Evolutionary conservation across 192 early-diverging fungal species (phyloP), one percentile per base, ranked within the genome.

Genomic region (Pilaira anomala): DNA sequence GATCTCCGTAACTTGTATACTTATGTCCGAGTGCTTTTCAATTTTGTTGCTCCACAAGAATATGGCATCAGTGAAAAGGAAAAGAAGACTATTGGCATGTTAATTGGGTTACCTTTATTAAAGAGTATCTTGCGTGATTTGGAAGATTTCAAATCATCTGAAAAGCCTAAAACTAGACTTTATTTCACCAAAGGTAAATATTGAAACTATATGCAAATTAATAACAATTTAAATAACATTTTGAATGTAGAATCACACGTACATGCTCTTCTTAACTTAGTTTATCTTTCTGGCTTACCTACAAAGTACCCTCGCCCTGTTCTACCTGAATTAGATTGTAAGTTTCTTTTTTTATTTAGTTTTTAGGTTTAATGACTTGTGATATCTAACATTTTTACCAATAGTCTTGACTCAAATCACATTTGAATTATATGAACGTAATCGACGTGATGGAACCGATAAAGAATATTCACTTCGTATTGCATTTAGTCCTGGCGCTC

Each of bases 371-470:
- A n/a, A n/a, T n/a, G n/a, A n/a, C n/a, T n/a, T n/a, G n/a, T n/a
- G n/a, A n/a, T n/a, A n/a, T n/a, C 30, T 24, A 29, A 46, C 4
- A 3, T 18, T 33, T 18, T 19, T 53, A n/a, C n/a, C n/a, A 40
- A 40, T 28, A 7, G 9, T 48, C 62, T 29, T 24, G 49, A 97
- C 96, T 1, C 96, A 98, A 63, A 98, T 98, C 54, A 95, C 92
- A 6, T 97, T 98, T 76, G 96, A 98, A 73, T 75, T 98, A 2
- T 94, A 97, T 59, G 95, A 97, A 79, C 80, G 95, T 48, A 87
- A 78, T 54, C 73, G 81, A 21, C 72, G 82, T 51, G 48, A 69
- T 44, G 60, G 83, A 40, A 50, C 39, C 8, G 75, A 81, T 4
- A 81, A 83, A 28, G 96, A 98, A 73, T 95, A 92, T 68, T 94